Base-by-base conservation (phyloP, 2,329 filamentous ascomycete genomes). In the Colletotrichum brevisporum region DNA sequence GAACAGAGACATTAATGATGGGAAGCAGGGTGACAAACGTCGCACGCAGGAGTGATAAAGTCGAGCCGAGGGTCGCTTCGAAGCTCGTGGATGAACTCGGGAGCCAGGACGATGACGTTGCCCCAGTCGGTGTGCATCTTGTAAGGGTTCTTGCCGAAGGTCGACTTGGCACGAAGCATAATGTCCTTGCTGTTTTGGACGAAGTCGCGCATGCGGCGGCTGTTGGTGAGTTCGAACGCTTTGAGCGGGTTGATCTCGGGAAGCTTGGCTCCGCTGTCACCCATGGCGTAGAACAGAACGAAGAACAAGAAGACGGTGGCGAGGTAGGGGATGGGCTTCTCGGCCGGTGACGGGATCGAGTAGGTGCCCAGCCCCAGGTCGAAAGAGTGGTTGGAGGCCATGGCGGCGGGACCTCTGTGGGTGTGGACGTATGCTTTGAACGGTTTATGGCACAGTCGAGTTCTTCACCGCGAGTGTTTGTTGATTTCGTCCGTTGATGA, bases 171-270 rank as follows among this genome's bases (percentile, higher is more conserved):
- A 9, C 41, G 48, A 6, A 68, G 15, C 48, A 65, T 53, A 4
- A 68, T 9, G 6, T 68, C 48, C 15, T 50, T 58, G 48, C 53
- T 59, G 8, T 48, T 9, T 13, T 55, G 54, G 24, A 50, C 12
- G 5, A 68, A 68, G 31, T 65, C 66, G 31, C 15, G 18, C 39
- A 55, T 65, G 13, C 61, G 60, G 13, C 66, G 66, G 24, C 41
- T 13, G 41, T 68, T 59, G 12, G 53, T 45, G 9, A 65, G 48
- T 21, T 65, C 62, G 1, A 59, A 65, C 6, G 45, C 10, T 5
- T 18, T 39, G n/a, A 53, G 13, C 12, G 62, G 62, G 47, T 65
- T 65, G 31, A 64, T 9, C 9, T 65, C 62, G 8, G 54, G 62
- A 1, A 59, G 39, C 16, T 54, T 64, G 10, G 60, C 4, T 36